These are phyloP conservation scores for Aspergillus wentii DNA, from an alignment of 495 filamentous ascomycete species.

Conservation along the genomic window DNA sequence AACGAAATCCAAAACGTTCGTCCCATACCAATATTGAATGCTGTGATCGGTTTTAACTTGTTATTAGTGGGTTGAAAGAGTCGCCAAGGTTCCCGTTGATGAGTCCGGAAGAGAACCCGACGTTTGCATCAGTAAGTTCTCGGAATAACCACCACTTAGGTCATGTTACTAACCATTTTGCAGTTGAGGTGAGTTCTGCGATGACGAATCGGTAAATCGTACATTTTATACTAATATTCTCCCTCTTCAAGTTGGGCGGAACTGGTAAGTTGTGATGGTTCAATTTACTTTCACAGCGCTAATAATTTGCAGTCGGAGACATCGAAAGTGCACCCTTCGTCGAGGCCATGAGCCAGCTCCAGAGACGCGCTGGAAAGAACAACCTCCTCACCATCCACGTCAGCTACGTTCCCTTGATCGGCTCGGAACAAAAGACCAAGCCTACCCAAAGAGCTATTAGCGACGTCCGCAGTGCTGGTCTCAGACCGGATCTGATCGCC, in stretches of 20 bases:
- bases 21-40: not conserved
- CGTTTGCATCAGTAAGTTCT: conserved; percentile 77
- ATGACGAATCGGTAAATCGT: not conserved
- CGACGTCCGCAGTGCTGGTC: conserved; percentile 70
- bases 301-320: no score
- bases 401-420: conserved; percentile 66
- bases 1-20: conserved; percentile 72
- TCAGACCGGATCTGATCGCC: conserved; percentile 88
- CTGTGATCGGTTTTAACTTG: conserved; percentile 1
- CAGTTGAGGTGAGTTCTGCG: conserved; percentile 11
- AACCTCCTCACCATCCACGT: conserved; percentile 89
- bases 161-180: not conserved
- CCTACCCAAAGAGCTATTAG: conserved; percentile 89
- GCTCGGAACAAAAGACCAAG: conserved; percentile 87
- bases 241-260: conserved; percentile 46
- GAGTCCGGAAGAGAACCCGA: conserved; percentile 77
- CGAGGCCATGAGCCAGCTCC: conserved; percentile 77
- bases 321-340: conserved; percentile 90
- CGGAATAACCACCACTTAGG: not conserved
- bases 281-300: no score
- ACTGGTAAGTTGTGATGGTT: no score
- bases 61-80: conserved; percentile 72
- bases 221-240: conserved; percentile 5
- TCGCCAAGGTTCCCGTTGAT: conserved; percentile 82
- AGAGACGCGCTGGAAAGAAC: conserved; percentile 62